These are phyloP conservation scores for Thuja plicata DNA, from an alignment of 83 land plant species.

Conservation along the genomic window DNA sequence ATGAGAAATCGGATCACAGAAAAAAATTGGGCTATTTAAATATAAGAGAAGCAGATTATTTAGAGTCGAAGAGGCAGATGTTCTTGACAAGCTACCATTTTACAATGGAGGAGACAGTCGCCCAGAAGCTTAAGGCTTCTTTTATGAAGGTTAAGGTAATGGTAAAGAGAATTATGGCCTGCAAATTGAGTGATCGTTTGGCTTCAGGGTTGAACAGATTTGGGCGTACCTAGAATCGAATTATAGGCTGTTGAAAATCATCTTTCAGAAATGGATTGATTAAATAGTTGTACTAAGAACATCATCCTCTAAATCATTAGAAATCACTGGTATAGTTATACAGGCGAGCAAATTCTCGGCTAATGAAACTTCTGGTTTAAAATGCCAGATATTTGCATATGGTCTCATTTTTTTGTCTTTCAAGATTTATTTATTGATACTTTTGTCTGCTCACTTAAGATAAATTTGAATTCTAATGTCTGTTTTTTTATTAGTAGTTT, in stretches of 20 bases:
- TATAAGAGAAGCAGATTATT: background rate
- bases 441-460: too few relatives aligned
- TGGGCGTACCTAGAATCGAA: background rate
- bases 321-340: too few relatives aligned
- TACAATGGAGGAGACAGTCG: constrained; percentile 28
- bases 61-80: constrained; percentile 39
- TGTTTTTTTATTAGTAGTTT: too few relatives aligned
- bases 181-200: background rate
- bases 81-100: constrained; percentile 59
- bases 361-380: too few relatives aligned
- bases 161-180: constrained; percentile 12
- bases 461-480: too few relatives aligned
- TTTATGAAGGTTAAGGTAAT: constrained; percentile 18
- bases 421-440: too few relatives aligned
- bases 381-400: too few relatives aligned
- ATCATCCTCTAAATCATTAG: too few relatives aligned
- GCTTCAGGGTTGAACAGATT: background rate
- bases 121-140: constrained; percentile 21
- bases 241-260: background rate
- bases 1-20: background rate
- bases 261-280: too few relatives aligned
- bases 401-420: too few relatives aligned
- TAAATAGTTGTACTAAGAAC: too few relatives aligned
- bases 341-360: too few relatives aligned
- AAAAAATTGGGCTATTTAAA: background rate